Base-by-base conservation (phyloP, 2,329 filamentous ascomycete genomes). In the Neonectria magnoliae region DNA sequence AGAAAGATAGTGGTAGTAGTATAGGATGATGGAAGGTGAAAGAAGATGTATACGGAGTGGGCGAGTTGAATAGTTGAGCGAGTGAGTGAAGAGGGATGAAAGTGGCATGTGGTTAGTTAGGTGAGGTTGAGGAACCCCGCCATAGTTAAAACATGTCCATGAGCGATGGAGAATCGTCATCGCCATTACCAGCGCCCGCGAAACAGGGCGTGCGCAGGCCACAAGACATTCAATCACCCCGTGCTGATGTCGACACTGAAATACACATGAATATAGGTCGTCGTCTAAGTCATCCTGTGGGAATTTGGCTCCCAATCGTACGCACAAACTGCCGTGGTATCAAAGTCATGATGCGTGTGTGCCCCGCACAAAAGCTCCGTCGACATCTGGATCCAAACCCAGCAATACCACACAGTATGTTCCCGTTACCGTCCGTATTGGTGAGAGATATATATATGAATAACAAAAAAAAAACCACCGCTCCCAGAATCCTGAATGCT, bases 51-150 rank as follows among this genome's bases (percentile, higher is more conserved):
- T 10, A 22, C 8, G n/a, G 33, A 36, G 22, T 44, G 50, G 56
- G 48, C 10, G 29, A 7, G 33, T 10, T 10, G 47, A 25, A 20
- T 33, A 29, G 14, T 20, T 22, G 44, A 36, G 45, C 48, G 57
- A 27, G 13, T 27, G 52, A 33, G 54, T 65, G 54, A 48, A 53
- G 57, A 64, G 41, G 42, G 60, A 20, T 60, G 55, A 48, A 62
- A 38, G 61, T 66, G 66, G 60, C 62, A 71, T 65, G 53, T 62
- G 53, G 57, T 64, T 51, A 59, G 54, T 64, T 48, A 59, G 57
- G 67, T 58, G 62, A 66, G 52, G 56, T 56, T 16, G 36, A 38
- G 36, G 45, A 62, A 71, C 72, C 72, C 72, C 72, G 64, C 72
- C 63, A 68, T 36, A 52, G 48, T 22, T 57, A 29, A 51, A 60